Evolutionary conservation across 1,139 yeast species (phyloP), one percentile per base, ranked within the genome.

Genomic region (Kluyveromyces sp.): DNA sequence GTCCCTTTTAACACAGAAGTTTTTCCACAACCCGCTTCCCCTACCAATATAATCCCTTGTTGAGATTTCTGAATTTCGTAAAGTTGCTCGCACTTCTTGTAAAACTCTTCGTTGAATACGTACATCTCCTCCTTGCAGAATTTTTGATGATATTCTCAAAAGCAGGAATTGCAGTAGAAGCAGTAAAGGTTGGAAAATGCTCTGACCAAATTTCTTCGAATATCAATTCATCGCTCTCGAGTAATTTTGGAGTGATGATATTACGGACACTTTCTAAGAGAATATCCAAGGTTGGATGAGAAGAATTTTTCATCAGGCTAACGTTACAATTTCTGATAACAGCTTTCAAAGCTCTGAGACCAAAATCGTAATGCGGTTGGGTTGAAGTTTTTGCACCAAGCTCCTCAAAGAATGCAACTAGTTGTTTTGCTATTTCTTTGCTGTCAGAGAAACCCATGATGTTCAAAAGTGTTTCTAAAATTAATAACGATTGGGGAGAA

Each of bases 301-400:
- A 28, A 7, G 4, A 7, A n/a, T 41, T 33, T 4, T 31, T 26
- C 26, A 33, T 33, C 21, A 26, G 36, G 6, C 7, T 27, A n/a
- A 27, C 34, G n/a, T 7, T 46, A 42, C 55, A 54, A 28, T 49
- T 49, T 33, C 47, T 47, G 2, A 90, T 64, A 0, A 83, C 78
- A 40, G 79, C 73, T 59, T 89, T 90, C 47, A 90, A 64, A 0
- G 96, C 82, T 49, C 97, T 72, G 38, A 90, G 69, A 0, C 97
- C 96, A 72, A 92, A 92, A 58, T 92, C 97, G 58, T 92, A 92
- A 61, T 90, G 97, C 2, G 67, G 58, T 58, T 88, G 96, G 0
- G 53, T 34, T 0, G 87, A 73, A 7, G 79, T 64, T 0, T 51
- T 43, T 0, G 31, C 26, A 4, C 63, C 60, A 31, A 90, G 60